phyloP scores from a whole-genome alignment of 352 stramenopile species.

The Phytophthora macrochlamydospora region DNA sequence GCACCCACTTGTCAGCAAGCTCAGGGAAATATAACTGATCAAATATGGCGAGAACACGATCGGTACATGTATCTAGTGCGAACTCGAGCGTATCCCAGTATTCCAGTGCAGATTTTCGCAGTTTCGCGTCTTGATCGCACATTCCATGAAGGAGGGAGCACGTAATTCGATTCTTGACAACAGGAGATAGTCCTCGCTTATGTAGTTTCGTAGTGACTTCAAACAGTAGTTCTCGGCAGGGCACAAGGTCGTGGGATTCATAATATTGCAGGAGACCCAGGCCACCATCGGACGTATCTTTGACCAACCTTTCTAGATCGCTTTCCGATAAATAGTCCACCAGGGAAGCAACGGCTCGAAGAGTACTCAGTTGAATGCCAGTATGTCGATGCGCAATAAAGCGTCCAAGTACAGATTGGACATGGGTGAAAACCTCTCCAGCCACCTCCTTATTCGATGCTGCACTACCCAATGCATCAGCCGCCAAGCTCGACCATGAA shows the following conservation, averaged over 20 bases:
- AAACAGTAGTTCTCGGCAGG: conserved; percentile 50
- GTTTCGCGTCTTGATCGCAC: conserved; percentile 47
- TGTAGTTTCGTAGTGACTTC: conserved; percentile 45
- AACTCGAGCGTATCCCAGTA: conserved; percentile 54
- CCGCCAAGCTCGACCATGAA: conserved; percentile 57
- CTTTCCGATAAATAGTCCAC: conserved; percentile 33
- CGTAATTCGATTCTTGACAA: conserved; percentile 28
- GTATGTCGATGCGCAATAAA: conserved; percentile 62
- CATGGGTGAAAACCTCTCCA: conserved; percentile 54
- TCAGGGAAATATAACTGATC: conserved; percentile 43
- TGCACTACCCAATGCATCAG: conserved; percentile 53
- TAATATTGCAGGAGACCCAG: conserved; percentile 46
- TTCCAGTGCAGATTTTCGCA: conserved; percentile 44
- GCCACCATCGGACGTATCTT: conserved; percentile 32
- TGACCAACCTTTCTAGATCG: conserved; percentile 36
- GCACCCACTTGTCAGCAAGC: conserved; percentile 65
- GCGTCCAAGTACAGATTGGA: conserved; percentile 47
- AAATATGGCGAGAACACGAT: conserved; percentile 65
- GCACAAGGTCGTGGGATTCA: conserved; percentile 39
- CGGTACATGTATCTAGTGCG: conserved; percentile 37
- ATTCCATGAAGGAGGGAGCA: conserved; percentile 55
- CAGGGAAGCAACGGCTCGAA: conserved; percentile 50
- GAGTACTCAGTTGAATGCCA: conserved; percentile 47
- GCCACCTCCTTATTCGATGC: conserved; percentile 40
- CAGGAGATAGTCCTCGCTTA: conserved; percentile 21